phyloP scores from a whole-genome alignment of 148 eudicot genomes.

The Selenicereus undatus region DNA sequence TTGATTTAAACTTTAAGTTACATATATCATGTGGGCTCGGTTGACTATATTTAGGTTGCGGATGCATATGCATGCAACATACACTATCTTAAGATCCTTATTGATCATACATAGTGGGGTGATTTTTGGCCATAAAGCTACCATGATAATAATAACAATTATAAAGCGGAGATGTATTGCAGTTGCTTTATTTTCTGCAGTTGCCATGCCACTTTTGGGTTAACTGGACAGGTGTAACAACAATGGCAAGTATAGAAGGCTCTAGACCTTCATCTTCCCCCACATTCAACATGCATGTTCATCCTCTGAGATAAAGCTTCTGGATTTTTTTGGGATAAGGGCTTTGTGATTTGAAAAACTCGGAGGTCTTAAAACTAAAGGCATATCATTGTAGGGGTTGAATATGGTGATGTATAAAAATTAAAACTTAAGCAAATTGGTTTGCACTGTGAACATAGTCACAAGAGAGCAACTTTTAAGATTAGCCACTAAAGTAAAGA shows the following conservation, averaged over 20 bases:
- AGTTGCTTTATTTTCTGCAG: not conserved
- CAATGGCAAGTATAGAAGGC: not conserved
- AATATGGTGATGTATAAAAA: too few relatives aligned
- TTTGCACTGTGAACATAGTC: too few relatives aligned
- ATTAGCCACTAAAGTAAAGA: too few relatives aligned
- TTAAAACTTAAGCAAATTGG: too few relatives aligned
- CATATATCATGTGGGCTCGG: not conserved
- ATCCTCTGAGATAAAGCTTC: not conserved
- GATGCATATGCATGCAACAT: slow-evolving; percentile 3
- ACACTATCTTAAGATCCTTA: not conserved
- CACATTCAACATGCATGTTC: not conserved
- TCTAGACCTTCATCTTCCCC: not conserved
- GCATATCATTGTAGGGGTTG: too few relatives aligned
- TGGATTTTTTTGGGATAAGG: not conserved
- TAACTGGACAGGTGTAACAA: not conserved
- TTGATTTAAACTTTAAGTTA: not conserved
- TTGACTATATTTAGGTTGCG: not conserved
- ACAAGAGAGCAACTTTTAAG: too few relatives aligned
- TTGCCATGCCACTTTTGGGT: not conserved
- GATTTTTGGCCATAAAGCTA: not conserved
- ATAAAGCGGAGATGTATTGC: not conserved
- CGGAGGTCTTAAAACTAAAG: too few relatives aligned
- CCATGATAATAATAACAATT: not conserved
- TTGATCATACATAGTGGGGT: not conserved
- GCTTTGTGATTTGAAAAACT: too few relatives aligned